Evolutionary conservation across 805 yeast species (phyloP), one percentile per base, ranked within the genome.

Genomic region (Lachancea fermentati): DNA sequence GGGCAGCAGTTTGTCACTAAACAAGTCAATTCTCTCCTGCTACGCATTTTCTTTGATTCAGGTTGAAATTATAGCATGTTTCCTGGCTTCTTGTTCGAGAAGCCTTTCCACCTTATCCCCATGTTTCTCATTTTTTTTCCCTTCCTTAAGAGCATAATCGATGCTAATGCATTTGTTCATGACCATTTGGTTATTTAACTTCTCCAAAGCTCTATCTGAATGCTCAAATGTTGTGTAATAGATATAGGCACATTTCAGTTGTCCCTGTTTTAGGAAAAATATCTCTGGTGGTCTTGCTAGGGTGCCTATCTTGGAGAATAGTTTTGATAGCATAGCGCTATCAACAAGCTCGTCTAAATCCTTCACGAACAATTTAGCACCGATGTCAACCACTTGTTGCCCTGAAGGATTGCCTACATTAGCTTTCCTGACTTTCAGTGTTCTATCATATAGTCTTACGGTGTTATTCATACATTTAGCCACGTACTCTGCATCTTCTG

Each of bases 81-180:
- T 64, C 51, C 69, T 68, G 2, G 87, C 88, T 50, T 75, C 78
- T 28, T 66, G 68, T 8, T 91, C 89, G 40, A 88, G 68, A 39
- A 73, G 47, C 50, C 96, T 69, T 57, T 89, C 96, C 0, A 78
- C 76, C 29, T 71, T 72, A 50, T 82, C 89, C n/a, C 96, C 96
- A 51, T 85, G 94, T 35, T 73, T 70, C 14, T 76, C 76, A 7
- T 48, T 50, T 55, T 43, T 73, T 69, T 73, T 38, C 68, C 48
- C 53, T 41, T 75, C 77, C 60, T 85, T 86, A 53, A 70, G 78
- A 0, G 96, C 93, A 56, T 87, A 88, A 24, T 75, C 74, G 2
- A 89, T 67, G 2, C 62, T 58, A 4, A 86, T 67, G 19, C 73
- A 74, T 44, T 69, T 69, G 57, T 85, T 87, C 77, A 85, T 76